A percentile compares a stretch with the other conserved stretches of the same genome.
phyloP scores from a whole-genome alignment of 805 yeast species.

The Dipodascus geniculatus region DNA sequence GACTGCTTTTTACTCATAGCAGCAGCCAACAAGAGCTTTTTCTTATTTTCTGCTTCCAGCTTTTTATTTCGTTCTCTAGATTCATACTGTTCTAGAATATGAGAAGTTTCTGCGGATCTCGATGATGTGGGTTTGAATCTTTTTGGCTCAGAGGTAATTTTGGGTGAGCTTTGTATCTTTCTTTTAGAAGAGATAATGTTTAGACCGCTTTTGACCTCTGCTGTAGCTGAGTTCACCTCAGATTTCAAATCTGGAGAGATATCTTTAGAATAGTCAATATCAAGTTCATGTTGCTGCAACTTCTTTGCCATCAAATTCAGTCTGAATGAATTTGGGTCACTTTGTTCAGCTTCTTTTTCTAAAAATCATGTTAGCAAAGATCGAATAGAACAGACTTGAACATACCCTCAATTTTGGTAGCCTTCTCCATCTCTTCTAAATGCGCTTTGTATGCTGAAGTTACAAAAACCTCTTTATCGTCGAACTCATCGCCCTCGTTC shows the following conservation, averaged over 20 bases:
- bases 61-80: constrained; percentile 6
- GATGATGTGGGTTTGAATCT: neutral
- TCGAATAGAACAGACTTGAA: neutral
- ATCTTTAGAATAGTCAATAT: neutral
- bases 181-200: constrained; percentile 11
- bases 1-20: constrained; percentile 11
- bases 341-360: neutral
- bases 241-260: constrained; percentile 8
- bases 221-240: constrained; percentile 11
- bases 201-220: constrained; percentile 13
- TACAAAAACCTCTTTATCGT: constrained; percentile 35
- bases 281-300: neutral
- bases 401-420: constrained; percentile 4
- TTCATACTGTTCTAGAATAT: constrained; percentile 2
- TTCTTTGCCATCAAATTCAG: neutral
- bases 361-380: neutral
- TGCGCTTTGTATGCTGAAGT: constrained; percentile 35
- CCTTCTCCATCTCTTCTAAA: constrained; percentile 23
- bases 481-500: constrained; percentile 29
- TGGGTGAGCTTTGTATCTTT: constrained; percentile 3
- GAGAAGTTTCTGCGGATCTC: neutral
- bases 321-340: neutral
- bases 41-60: constrained; percentile 6
- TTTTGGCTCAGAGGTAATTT: neutral
- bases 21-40: constrained; percentile 4